A percentile compares a stretch with the other conserved stretches of the same genome.
phyloP scores from a whole-genome alignment of 352 stramenopile genomes.

The Globisporangium acanthophoron region DNA sequence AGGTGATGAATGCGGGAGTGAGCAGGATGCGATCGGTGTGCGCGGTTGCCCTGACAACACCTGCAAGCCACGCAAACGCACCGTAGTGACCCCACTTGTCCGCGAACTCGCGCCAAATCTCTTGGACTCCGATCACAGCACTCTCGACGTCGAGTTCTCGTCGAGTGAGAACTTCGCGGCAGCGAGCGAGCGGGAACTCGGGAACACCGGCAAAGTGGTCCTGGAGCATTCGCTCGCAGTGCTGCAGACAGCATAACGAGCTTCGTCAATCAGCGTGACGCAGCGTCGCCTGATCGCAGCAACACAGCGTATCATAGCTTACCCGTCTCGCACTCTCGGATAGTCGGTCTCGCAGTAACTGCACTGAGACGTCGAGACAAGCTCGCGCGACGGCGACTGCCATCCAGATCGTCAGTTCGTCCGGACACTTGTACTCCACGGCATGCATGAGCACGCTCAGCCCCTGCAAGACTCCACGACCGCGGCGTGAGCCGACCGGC shows the following conservation, averaged over 20 bases:
- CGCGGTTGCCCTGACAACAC: not conserved
- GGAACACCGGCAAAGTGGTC: constrained; percentile 57
- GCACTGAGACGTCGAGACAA: constrained; percentile 17
- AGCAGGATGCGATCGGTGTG: not conserved
- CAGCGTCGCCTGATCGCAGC: not conserved
- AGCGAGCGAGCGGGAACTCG: constrained; percentile 46
- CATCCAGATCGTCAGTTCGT: constrained; percentile 51
- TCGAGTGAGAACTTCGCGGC: constrained; percentile 20
- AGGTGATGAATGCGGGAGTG: not conserved
- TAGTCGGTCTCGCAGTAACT: constrained; percentile 30
- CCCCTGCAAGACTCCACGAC: constrained; percentile 14
- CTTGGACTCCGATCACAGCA: constrained; percentile 19
- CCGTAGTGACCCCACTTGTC: constrained; percentile 68
- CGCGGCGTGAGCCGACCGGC: too few species aligned
- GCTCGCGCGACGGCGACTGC: constrained; percentile 35
- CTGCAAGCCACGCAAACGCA: constrained; percentile 1
- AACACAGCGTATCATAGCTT: not conserved
- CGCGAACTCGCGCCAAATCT: constrained; percentile 40
- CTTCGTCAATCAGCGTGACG: not conserved
- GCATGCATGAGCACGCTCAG: constrained; percentile 37
- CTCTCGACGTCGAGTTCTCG: constrained; percentile 2
- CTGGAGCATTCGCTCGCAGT: constrained; percentile 36
- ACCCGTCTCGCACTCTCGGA: constrained; percentile 53
- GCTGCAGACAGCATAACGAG: constrained; percentile 15
- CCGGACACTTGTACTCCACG: constrained; percentile 27